Evolutionary conservation across 2,329 filamentous ascomycete genomes (phyloP), one percentile per base, ranked within the genome.

Genomic region (Trichoderma guizhouense): DNA sequence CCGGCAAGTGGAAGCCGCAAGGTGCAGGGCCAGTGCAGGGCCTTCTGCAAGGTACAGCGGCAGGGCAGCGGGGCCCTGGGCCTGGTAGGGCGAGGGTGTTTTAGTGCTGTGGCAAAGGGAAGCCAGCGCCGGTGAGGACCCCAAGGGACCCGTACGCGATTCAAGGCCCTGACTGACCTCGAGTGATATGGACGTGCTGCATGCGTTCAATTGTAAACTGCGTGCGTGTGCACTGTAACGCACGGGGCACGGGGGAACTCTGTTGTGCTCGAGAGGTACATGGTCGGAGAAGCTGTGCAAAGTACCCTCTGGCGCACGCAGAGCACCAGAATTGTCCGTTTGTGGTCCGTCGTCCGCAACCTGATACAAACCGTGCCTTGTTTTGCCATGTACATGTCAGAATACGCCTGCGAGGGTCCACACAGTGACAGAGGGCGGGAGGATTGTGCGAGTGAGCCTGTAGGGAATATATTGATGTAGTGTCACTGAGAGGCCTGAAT

Each of bases 21-120:
- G 62, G 65, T 62, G 39, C 65, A 69, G 63, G 64, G 57, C 67
- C 2, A 26, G 60, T 34, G 32, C 32, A 39, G 39, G 39, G 39
- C 39, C 39, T n/a, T n/a, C 64, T 71, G 69, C 69, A 71, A 71
- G 69, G 69, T 66, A 71, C 69, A 61, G 47, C 8, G 12, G 34
- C 32, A 36, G 58, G 58, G 28, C 30, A n/a, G 68, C 28, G 67
- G 68, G 47, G 24, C 18, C 68, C 66, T 43, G 39, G 39, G 39
- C 39, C 57, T 69, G 65, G 65, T n/a, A 32, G 26, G 64, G 24
- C 66, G 34, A 63, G 66, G 55, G 34, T n/a, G 15, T n/a, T 36
- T 34, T 64, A 58, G 64, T 67, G 43, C 47, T 53, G 62, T 53
- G 55, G 55, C 57, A 60, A 39, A 21, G 15, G n/a, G 58, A 12